Evolutionary conservation across 164 flowering plant genomes (phyloP).

Genomic region (grape (Vitis vinifera)): DNA sequence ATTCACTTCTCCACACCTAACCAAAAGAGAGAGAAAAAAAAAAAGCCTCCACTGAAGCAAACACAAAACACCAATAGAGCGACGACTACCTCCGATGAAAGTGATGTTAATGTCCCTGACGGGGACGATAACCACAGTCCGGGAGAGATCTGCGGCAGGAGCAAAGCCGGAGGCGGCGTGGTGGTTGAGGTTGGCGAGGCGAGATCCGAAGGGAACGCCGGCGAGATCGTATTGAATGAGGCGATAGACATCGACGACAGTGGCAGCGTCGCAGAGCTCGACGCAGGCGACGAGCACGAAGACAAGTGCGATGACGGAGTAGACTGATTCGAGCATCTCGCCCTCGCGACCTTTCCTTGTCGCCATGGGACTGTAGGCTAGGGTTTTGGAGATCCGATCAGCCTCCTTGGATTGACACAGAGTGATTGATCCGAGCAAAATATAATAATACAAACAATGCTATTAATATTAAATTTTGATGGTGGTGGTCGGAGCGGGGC

Average conservation of each 20-base stretch:
- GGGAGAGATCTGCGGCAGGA: constrained; percentile 69
- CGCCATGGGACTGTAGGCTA: constrained; percentile 23
- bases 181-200: constrained; percentile 76
- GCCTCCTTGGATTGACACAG: not conserved
- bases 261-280: constrained; percentile 88
- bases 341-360: constrained; percentile 27
- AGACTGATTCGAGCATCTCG: constrained; percentile 51
- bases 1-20: too few relatives aligned
- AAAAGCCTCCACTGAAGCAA: not conserved
- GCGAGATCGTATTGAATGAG: constrained; percentile 92
- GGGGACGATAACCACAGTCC: constrained; percentile 73
- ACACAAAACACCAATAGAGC: not conserved
- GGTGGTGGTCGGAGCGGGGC: too few relatives aligned
- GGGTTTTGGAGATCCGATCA: constrained; percentile 5
- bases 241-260: constrained; percentile 94
- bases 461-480: too few relatives aligned
- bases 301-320: constrained; percentile 53
- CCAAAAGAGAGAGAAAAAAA: not conserved
- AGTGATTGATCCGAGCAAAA: constrained; percentile 7
- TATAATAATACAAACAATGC: not conserved
- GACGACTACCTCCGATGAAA: constrained; percentile 54
- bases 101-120: constrained; percentile 63
- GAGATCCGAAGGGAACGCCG: constrained; percentile 94
- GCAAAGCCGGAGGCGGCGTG: constrained; percentile 57
- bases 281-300: constrained; percentile 76